Conservation (phyloP, 176 grass and related monocot genomes). For the Ensete glaucum region DNA sequence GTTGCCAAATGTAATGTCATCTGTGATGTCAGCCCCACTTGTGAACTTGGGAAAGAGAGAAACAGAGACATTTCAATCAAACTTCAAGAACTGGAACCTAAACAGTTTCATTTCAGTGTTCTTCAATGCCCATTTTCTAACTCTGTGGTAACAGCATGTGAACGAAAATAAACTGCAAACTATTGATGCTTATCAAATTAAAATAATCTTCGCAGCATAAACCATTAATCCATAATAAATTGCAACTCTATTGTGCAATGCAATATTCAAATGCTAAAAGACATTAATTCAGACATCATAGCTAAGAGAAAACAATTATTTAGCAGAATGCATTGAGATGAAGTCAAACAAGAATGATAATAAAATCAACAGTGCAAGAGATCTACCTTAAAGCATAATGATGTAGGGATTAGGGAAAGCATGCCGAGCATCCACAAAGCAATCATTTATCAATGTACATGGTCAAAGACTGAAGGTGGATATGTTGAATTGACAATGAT, state of each 20-base stretch:
- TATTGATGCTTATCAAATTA: too few relatives aligned
- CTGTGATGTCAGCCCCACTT: too few relatives aligned
- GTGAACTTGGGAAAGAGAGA: too few relatives aligned
- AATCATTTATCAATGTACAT: not conserved
- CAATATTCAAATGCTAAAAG: conserved; percentile 1
- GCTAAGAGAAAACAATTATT: not conserved
- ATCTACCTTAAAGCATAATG: not conserved
- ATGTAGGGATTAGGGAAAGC: not conserved
- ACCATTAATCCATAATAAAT: not conserved
- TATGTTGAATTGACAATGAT: not conserved
- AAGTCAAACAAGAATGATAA: not conserved
- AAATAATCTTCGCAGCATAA: too few relatives aligned
- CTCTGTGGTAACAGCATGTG: too few relatives aligned
- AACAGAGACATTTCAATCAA: too few relatives aligned
- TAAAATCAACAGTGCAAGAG: not conserved
- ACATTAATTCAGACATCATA: not conserved
- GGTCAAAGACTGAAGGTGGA: not conserved
- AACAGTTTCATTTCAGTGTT: too few relatives aligned
- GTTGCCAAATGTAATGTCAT: too few relatives aligned
- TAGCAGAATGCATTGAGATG: not conserved
- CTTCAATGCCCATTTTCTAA: too few relatives aligned
- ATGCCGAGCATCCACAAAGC: not conserved
- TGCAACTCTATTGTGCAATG: not conserved
- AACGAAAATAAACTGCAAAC: too few relatives aligned
- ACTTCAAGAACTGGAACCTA: too few relatives aligned